Percentiles rank a stretch among this genome's conserved stretches.
Evolutionary conservation across 2,329 filamentous ascomycete genomes (phyloP).

Genomic region (Mycosphaerella sp.): DNA sequence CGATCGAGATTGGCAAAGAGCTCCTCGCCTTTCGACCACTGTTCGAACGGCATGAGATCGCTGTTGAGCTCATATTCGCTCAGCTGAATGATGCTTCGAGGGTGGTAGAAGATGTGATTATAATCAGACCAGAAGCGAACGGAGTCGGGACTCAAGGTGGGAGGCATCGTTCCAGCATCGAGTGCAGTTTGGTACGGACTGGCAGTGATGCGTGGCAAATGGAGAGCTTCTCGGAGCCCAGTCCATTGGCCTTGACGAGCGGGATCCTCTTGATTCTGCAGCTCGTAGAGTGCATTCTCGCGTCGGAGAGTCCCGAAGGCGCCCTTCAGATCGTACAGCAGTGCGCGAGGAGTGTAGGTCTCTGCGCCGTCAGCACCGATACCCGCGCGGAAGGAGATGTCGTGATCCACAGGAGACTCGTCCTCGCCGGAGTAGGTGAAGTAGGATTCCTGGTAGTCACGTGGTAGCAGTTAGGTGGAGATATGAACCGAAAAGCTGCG

Average conservation of each 20-base stretch:
- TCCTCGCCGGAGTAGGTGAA: constrained; percentile 76
- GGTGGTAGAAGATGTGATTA: constrained; percentile 87
- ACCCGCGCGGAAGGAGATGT: constrained; percentile 82
- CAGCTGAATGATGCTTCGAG: constrained; percentile 76
- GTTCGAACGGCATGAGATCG: constrained; percentile 72
- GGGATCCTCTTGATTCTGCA: constrained; percentile 40
- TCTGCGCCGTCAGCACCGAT: constrained; percentile 77
- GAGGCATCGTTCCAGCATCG: constrained; percentile 60
- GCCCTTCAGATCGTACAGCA: constrained; percentile 93
- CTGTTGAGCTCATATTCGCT: constrained; percentile 83
- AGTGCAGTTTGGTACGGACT: constrained; percentile 75
- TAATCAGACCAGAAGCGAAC: constrained; percentile 98
- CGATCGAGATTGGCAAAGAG: constrained; percentile 52
- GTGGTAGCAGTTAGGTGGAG: not conserved
- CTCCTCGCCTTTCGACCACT: constrained; percentile 66
- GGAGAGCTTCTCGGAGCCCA: constrained; percentile 61
- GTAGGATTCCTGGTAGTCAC: constrained; percentile 71
- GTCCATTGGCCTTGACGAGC: constrained; percentile 47
- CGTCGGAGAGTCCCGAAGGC: constrained; percentile 84
- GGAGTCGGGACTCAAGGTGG: constrained; percentile 58
- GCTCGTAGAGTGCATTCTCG: constrained; percentile 80
- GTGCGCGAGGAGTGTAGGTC: constrained; percentile 82
- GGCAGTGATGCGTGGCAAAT: constrained; percentile 59
- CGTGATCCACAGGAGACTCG: constrained; percentile 66
- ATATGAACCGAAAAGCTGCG: not conserved